A percentile compares a stretch with the other conserved stretches of the same genome.
These are phyloP conservation scores for Basidiobolus heterosporus DNA, from an alignment of 371 early-diverging fungal species.

Conservation along the genomic window DNA sequence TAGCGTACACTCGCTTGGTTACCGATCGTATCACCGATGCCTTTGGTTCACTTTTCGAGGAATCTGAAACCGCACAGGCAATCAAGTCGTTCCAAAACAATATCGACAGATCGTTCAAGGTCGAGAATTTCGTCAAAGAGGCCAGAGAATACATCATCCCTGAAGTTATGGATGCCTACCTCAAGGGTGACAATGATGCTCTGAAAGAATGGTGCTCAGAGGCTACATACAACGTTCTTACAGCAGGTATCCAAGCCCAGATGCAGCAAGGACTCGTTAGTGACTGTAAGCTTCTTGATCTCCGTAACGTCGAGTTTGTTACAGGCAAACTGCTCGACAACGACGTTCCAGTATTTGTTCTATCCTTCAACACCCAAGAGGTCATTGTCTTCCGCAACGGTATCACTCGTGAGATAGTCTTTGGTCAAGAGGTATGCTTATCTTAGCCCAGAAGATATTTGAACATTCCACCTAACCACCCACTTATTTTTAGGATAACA, in stretches of 20 bases:
- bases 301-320: slow-evolving; percentile 61
- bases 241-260: slow-evolving; percentile 72
- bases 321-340: slow-evolving; percentile 22
- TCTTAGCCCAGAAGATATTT: no score
- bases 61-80: slow-evolving; percentile 87
- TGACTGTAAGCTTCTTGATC: slow-evolving; percentile 85
- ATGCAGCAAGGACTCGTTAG: slow-evolving; percentile 69
- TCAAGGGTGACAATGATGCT: slow-evolving; percentile 66
- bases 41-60: slow-evolving; percentile 69
- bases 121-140: slow-evolving; percentile 77
- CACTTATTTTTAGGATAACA: slow-evolving; percentile 37
- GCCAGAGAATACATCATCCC: slow-evolving; percentile 82
- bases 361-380: slow-evolving; percentile 88
- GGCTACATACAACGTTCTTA: slow-evolving; percentile 75
- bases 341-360: slow-evolving; percentile 71
- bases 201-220: slow-evolving; percentile 88
- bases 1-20: slow-evolving; percentile 66
- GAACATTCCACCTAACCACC: no score
- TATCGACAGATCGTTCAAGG: slow-evolving; percentile 76
- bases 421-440: slow-evolving; percentile 54
- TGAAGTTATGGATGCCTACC: slow-evolving; percentile 89
- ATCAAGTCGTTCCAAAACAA: slow-evolving; percentile 55
- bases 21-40: slow-evolving; percentile 56
- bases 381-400: slow-evolving; percentile 81
- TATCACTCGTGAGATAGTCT: slow-evolving; percentile 61